phyloP scores from a whole-genome alignment of 1,139 yeast species.

The Diutina sp. region DNA sequence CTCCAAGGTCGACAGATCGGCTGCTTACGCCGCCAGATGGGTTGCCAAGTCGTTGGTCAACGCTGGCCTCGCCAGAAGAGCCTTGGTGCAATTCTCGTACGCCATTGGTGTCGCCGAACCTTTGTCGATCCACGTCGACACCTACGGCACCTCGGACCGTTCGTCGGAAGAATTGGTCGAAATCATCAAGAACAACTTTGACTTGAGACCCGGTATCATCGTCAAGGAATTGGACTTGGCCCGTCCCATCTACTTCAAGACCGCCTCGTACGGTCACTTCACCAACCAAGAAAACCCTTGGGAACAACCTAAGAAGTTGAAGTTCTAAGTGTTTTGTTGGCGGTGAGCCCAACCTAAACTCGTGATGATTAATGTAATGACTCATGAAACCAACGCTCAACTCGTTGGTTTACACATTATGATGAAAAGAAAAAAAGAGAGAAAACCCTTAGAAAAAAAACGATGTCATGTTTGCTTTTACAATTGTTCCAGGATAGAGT shows the following conservation, averaged over 20 bases:
- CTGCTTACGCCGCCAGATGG: constrained; percentile 99
- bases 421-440: not conserved
- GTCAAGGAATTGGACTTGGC: constrained; percentile 95
- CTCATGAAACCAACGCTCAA: constrained; percentile 37
- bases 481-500: constrained; percentile 24
- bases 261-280: constrained; percentile 99
- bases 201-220: constrained; percentile 98
- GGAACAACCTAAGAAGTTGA: constrained; percentile 93
- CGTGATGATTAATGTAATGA: constrained; percentile 33
- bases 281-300: constrained; percentile 97
- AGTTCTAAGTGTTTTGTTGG: constrained; percentile 33
- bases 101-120: constrained; percentile 99
- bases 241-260: constrained; percentile 97
- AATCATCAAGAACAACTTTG: constrained; percentile 88
- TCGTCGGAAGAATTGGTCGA: constrained; percentile 81
- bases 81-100: constrained; percentile 94
- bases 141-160: constrained; percentile 93
- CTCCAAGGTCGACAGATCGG: constrained; percentile 99
- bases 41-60: constrained; percentile 94
- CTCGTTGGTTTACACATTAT: constrained; percentile 24
- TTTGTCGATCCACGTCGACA: constrained; percentile 90
- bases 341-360: constrained; percentile 3
- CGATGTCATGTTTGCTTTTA: constrained; percentile 7
- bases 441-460: not conserved
- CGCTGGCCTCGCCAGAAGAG: constrained; percentile 95